Percentiles rank a stretch among this genome's conserved stretches.
Conservation (phyloP, 2,329 filamentous ascomycete genomes). For the Botrytis deweyae region DNA sequence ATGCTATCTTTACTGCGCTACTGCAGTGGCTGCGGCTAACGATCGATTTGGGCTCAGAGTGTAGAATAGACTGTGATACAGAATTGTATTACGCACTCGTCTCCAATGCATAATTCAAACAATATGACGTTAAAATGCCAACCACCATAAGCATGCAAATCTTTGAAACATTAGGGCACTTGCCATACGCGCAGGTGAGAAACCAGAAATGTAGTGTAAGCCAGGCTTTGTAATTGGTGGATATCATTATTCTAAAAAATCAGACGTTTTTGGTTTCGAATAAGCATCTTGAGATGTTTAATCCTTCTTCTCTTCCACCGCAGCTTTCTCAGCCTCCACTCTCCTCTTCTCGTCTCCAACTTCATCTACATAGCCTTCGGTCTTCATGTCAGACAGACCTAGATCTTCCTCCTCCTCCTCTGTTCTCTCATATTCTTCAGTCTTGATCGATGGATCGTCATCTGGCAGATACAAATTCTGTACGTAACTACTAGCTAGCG, state of each 20-base stretch:
- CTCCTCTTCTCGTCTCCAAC: conserved; percentile 33
- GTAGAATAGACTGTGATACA: neutral
- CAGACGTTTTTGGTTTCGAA: neutral
- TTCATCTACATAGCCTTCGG: conserved; percentile 66
- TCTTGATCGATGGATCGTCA: conserved; percentile 74
- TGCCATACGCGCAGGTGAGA: neutral
- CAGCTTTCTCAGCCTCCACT: conserved; percentile 23
- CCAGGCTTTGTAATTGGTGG: neutral
- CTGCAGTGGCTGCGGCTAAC: neutral
- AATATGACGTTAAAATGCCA: neutral
- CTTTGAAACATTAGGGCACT: neutral
- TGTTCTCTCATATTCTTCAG: conserved; percentile 82
- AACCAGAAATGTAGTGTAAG: neutral
- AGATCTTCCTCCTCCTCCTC: conserved; percentile 92
- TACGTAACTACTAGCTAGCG: conserved; percentile 88
- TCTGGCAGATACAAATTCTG: conserved; percentile 80
- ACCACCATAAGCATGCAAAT: neutral
- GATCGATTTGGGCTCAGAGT: neutral
- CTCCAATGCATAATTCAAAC: neutral
- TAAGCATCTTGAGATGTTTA: neutral
- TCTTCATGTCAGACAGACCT: conserved; percentile 88
- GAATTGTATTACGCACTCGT: neutral
- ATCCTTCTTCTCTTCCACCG: neutral
- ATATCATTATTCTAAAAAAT: conserved; percentile 2
- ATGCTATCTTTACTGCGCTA: neutral